These are phyloP conservation scores for Schwanniomyces pseudopolymorphus DNA, from an alignment of 805 yeast species.

Conservation along the genomic window DNA sequence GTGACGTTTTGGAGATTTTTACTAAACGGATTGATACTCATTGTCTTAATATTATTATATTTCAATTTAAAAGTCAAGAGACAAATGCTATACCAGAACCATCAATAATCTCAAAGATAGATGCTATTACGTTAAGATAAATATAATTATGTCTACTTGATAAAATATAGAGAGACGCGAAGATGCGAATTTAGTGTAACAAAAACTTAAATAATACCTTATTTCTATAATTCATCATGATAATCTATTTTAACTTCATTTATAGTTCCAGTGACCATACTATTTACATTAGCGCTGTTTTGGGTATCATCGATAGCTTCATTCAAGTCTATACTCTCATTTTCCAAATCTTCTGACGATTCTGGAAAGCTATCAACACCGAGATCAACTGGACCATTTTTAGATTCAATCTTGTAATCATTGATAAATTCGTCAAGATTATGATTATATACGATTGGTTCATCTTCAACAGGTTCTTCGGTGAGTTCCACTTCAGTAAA, in stretches of 20 bases:
- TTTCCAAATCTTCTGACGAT: not conserved
- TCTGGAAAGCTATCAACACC: not conserved
- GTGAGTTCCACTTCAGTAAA: not conserved
- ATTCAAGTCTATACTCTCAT: not conserved
- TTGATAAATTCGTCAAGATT: slow-evolving; percentile 24
- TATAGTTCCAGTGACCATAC: not conserved
- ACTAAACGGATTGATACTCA: slow-evolving; percentile 14
- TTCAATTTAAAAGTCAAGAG: not conserved
- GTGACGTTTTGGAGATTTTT: slow-evolving; percentile 32
- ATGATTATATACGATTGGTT: slow-evolving; percentile 9
- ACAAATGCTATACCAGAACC: not conserved
- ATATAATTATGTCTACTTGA: not conserved
- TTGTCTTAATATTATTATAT: not conserved
- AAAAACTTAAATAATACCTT: not conserved
- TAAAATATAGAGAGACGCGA: not conserved
- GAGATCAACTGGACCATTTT: not conserved
- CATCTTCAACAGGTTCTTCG: not conserved
- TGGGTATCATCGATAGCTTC: not conserved
- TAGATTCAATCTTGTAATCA: not conserved
- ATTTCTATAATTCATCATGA: not conserved
- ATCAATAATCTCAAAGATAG: not conserved
- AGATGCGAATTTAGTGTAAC: not conserved
- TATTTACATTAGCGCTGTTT: not conserved
- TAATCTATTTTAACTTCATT: not conserved
- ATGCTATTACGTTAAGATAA: not conserved